These are phyloP conservation scores for Fomitopsis palustris DNA, from an alignment of 1,284 basidiomycete genomes.

Conservation along the genomic window DNA sequence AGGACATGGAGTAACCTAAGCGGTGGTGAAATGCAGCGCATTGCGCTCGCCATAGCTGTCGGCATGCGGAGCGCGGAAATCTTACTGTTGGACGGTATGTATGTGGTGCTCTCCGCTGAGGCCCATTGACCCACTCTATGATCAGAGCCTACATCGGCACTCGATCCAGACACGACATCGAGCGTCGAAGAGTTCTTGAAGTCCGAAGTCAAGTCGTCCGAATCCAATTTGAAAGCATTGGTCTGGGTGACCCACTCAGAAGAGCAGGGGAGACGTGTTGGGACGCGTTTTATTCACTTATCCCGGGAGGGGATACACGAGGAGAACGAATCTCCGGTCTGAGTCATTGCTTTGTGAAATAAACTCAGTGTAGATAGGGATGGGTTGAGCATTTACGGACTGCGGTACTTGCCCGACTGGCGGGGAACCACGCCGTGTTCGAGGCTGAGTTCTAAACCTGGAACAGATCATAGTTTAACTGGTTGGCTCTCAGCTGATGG, in stretches of 20 bases:
- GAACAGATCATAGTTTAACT: too few relatives aligned
- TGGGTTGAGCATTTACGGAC: too few relatives aligned
- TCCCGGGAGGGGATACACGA: slow-evolving; percentile 45
- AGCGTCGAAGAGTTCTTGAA: slow-evolving; percentile 64
- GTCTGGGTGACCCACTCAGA: slow-evolving; percentile 87
- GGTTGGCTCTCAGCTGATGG: slow-evolving; percentile 11
- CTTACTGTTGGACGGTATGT: slow-evolving; percentile 78
- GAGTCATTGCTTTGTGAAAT: too few relatives aligned
- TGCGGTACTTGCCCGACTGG: too few relatives aligned
- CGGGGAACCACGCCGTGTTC: too few relatives aligned
- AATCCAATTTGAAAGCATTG: slow-evolving; percentile 62
- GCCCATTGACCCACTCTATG: neutral
- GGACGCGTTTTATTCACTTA: slow-evolving; percentile 63
- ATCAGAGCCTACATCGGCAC: slow-evolving; percentile 82
- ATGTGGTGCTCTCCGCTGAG: neutral
- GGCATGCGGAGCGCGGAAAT: slow-evolving; percentile 75
- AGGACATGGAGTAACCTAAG: slow-evolving; percentile 75
- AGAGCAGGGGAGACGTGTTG: slow-evolving; percentile 73
- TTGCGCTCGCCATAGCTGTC: slow-evolving; percentile 73
- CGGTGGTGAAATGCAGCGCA: slow-evolving; percentile 81
- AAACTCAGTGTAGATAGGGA: too few relatives aligned
- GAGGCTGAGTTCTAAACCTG: too few relatives aligned
- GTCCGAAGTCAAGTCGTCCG: slow-evolving; percentile 43
- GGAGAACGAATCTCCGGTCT: slow-evolving; percentile 29
- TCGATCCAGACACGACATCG: slow-evolving; percentile 67